Percentiles rank a stretch among this genome's conserved stretches.
These are phyloP conservation scores for Claviceps pusilla DNA, from an alignment of 2,329 filamentous ascomycete species.

Conservation along the genomic window DNA sequence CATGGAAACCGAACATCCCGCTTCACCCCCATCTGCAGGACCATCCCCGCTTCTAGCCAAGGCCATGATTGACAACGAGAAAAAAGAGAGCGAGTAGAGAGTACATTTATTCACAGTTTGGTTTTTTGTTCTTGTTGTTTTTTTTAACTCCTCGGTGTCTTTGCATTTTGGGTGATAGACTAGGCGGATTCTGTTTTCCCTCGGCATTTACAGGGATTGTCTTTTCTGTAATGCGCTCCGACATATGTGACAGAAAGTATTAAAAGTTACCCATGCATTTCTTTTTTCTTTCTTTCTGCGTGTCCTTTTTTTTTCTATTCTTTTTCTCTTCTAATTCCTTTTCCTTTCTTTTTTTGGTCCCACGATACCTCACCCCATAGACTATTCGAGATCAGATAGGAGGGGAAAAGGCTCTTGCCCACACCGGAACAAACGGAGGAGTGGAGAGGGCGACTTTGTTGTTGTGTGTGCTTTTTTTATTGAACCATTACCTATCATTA, in stretches of 20 bases:
- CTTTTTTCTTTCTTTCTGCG: neutral
- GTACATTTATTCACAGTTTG: slow-evolving; percentile 10
- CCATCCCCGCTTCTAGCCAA: slow-evolving; percentile 53
- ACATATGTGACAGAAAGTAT: slow-evolving; percentile 26
- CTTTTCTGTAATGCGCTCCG: slow-evolving; percentile 3
- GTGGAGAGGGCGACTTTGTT: slow-evolving; percentile 3
- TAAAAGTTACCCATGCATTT: slow-evolving; percentile 30
- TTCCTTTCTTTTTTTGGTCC: slow-evolving; percentile 12
- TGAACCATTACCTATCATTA: slow-evolving; percentile 2
- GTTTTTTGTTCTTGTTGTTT: slow-evolving; percentile 6
- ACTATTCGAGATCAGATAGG: slow-evolving; percentile 19
- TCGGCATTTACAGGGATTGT: slow-evolving; percentile 34
- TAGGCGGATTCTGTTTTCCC: slow-evolving; percentile 27
- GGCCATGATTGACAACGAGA: slow-evolving; percentile 40
- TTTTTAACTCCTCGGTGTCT: slow-evolving; percentile 18
- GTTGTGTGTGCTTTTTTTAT: neutral
- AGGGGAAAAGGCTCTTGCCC: slow-evolving; percentile 13
- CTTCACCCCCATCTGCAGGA: slow-evolving; percentile 55
- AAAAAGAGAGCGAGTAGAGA: slow-evolving; percentile 36
- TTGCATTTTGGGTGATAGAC: slow-evolving; percentile 39
- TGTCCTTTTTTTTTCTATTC: neutral
- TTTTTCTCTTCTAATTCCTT: neutral
- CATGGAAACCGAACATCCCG: slow-evolving; percentile 47
- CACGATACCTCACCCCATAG: slow-evolving; percentile 37
- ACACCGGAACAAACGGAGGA: slow-evolving; percentile 12